Base-by-base conservation (phyloP, 148 eudicot species). In the Rheum nobile region DNA sequence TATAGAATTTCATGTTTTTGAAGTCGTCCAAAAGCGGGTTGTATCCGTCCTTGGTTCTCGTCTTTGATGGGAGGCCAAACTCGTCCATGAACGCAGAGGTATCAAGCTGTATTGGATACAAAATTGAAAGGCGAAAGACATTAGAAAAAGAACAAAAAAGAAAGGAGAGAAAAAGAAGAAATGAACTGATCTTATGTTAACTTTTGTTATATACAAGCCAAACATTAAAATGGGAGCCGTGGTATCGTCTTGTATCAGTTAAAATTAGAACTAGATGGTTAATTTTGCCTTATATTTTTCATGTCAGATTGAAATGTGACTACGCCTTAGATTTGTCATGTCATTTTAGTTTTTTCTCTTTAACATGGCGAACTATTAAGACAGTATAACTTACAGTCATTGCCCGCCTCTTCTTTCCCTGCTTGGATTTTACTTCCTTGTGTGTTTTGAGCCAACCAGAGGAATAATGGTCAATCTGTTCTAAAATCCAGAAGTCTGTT, bases 41-140 rank as follows among this genome's bases (percentile, higher is more conserved):
- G 84, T 96, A 96, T 68, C 99, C 99, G 73, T 92, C 99, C 84
- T 88, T 90, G 76, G 99, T 96, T 88, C 87, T 90, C 46, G 99
- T 96, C 83, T 84, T 92, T 26, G 90, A 65, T 34, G 99, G 97
- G 71, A 90, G 84, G 71, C 99, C 99, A 55, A 96, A 96, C 75
- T 96, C 96, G 74, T 89, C 96, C 97, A 96, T 92, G 85, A 96
- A 92, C 71, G 91, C 85, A 50, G 94, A 86, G 46, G 97, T 90
- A 76, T 96, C 94, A 50, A 96, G 97, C 99, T 96, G 80, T 81
- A 80, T 9, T 34, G 47, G 48, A 74, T 31, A 47, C 22, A 77
- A 61, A 74, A 3, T 68, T 38, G 0, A 10, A 46, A 38, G 41
- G 48, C 9, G 24, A 38, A 13, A 19, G n/a, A 61, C 13, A 42